Evolutionary conservation across 257 asterid species (phyloP).

Genomic region (Cinchona pubescens): DNA sequence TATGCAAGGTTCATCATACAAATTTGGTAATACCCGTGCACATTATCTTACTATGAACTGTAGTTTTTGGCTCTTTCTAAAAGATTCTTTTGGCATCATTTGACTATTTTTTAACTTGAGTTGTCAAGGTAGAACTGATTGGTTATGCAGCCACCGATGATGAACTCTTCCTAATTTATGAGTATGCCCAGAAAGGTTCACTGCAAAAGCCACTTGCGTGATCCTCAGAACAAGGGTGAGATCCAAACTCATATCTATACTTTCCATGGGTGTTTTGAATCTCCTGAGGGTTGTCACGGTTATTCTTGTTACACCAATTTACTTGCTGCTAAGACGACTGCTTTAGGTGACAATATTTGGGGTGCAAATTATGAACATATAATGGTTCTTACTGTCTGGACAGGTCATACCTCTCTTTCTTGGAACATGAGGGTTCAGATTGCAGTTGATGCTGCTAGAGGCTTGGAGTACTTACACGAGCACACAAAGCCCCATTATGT

Average conservation of each 20-base stretch:
- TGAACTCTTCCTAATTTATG: constrained; percentile 83
- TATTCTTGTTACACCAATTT: background rate
- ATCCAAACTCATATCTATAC: background rate
- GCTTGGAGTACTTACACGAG: constrained; percentile 93
- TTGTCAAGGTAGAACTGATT: constrained; percentile 87
- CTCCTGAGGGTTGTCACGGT: background rate
- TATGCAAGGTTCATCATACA: constrained; percentile 94
- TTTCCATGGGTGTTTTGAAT: background rate
- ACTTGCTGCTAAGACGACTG: background rate
- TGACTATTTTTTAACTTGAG: constrained; percentile 31
- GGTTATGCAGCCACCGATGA: constrained; percentile 83
- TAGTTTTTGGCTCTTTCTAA: constrained; percentile 1
- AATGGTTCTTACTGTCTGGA: constrained; percentile 15
- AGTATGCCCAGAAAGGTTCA: constrained; percentile 93
- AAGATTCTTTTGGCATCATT: constrained; percentile 2
- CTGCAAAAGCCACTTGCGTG: constrained; percentile 81
- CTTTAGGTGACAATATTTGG: background rate
- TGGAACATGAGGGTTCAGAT: constrained; percentile 94
- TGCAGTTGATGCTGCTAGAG: constrained; percentile 99
- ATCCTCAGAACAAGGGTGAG: constrained; percentile 79
- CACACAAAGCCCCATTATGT: constrained; percentile 97
- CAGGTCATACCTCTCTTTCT: constrained; percentile 81
- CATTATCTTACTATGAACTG: background rate
- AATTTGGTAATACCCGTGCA: constrained; percentile 66
- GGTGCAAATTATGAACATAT: background rate